Evolutionary conservation across 805 yeast species (phyloP), one percentile per base, ranked within the genome.

Genomic region (Yamadazyma paraphyllophila): DNA sequence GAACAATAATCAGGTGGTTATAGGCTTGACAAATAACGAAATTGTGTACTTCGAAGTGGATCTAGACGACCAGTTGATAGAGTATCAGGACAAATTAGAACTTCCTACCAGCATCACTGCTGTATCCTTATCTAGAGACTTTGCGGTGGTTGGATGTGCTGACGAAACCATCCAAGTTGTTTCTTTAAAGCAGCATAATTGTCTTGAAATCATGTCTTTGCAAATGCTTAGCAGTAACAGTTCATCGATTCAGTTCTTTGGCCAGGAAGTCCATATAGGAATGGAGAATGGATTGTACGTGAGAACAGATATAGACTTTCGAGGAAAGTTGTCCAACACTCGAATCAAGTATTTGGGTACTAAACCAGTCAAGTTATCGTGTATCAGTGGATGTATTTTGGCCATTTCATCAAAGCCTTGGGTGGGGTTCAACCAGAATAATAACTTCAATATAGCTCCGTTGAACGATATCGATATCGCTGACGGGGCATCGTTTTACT

Each of bases 21-120:
- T 92, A 4, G 89, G 83, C 0, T 63, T 94, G 3, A 82, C 94
- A 2, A 87, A 83, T 56, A 73, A 81, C 45, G 91, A 86, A 46
- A 54, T 92, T 3, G 83, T 85, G 2, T 92, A 92, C 63, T 92
- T 94, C 62, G 97, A 92, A 62, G 68, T 82, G 25, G 88, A 81
- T 51, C 76, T 76, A 9, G 75, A 73, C 24, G 90, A 83, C 52
- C 75, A 80, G 39, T 66, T 94, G 40, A 76, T 81, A 29, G 97
- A 92, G 58, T 84, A 81, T 54, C 81, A 81, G 44, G 83, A 80
- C 35, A 67, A 81, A 11, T 66, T 79, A 26, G 84, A 82, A 46
- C 67, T 85, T 53, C 36, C 50, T 2, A 44, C 72, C 25, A 76
- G 85, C 7, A 39, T 46, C 7, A 74, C 80, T 0, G 65, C 79